Conservation (phyloP, 73 alveolate genomes). For the Durusdinium trenchii region DNA sequence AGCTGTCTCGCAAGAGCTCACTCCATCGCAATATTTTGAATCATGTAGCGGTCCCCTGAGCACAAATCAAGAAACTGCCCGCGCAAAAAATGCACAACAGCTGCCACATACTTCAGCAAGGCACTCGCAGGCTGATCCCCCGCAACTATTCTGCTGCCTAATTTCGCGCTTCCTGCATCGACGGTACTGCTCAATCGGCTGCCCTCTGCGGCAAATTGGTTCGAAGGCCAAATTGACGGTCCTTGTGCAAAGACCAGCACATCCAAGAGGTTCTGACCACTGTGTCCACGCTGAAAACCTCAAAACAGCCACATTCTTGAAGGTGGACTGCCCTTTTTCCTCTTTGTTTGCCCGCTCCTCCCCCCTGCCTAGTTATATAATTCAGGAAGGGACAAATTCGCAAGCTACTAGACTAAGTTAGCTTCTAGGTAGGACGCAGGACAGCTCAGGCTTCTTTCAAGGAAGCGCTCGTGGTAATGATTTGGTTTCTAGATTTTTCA, state of each 20-base stretch:
- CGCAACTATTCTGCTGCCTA: slow-evolving; percentile 54
- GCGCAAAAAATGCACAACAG: background rate
- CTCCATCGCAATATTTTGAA: slow-evolving; percentile 13
- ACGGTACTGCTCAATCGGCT: background rate
- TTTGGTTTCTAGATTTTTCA: too few species aligned
- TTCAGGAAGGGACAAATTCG: too few species aligned
- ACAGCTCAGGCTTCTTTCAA: too few species aligned
- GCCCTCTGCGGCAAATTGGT: background rate
- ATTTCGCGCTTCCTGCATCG: slow-evolving; percentile 34
- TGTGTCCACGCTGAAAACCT: slow-evolving; percentile 85
- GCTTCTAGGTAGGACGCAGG: too few species aligned
- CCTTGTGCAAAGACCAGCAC: slow-evolving; percentile 90
- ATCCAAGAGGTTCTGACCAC: slow-evolving; percentile 71
- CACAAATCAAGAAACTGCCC: background rate
- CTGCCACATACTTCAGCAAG: background rate
- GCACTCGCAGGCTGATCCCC: slow-evolving; percentile 94
- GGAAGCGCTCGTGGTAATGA: too few species aligned
- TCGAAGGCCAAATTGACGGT: too few species aligned
- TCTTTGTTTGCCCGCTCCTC: too few species aligned
- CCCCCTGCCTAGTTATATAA: too few species aligned
- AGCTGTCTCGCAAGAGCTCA: slow-evolving; percentile 29
- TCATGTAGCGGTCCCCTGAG: slow-evolving; percentile 90
- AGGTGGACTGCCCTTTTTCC: too few species aligned
- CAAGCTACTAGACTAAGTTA: too few species aligned
- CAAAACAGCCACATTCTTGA: too few species aligned